A percentile compares a stretch with the other conserved stretches of the same genome.
Evolutionary conservation across 2,329 filamentous ascomycete genomes (phyloP).

Genomic region (Diaporthe caulivora): DNA sequence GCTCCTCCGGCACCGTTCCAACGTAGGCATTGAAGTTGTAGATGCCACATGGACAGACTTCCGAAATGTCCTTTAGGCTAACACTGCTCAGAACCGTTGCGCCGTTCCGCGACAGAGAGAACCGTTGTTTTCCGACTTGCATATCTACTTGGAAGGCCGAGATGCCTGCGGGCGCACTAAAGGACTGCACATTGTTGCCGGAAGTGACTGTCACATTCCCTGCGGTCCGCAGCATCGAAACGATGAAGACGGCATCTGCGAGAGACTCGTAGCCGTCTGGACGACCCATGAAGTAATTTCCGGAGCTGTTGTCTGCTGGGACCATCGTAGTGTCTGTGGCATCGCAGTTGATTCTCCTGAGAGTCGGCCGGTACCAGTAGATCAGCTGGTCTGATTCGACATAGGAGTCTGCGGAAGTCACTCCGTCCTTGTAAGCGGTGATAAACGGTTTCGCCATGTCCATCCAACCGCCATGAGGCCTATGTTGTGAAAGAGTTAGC

Average conservation of each 20-base stretch:
- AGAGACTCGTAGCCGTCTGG: conserved; percentile 64
- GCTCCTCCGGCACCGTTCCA: conserved; percentile 58
- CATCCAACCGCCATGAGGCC: conserved; percentile 63
- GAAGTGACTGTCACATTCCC: conserved; percentile 60
- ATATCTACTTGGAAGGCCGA: conserved; percentile 59
- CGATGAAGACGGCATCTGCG: conserved; percentile 64
- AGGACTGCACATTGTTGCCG: conserved; percentile 55
- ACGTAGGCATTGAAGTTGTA: conserved; percentile 71
- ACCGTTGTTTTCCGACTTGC: conserved; percentile 60
- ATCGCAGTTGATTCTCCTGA: conserved; percentile 60
- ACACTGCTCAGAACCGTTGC: conserved; percentile 58
- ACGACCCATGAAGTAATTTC: conserved; percentile 65
- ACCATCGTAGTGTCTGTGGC: conserved; percentile 63
- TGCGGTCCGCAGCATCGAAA: conserved; percentile 60
- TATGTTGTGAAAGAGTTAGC: not conserved
- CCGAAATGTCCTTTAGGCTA: conserved; percentile 62
- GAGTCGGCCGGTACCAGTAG: conserved; percentile 69
- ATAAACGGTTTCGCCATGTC: conserved; percentile 67
- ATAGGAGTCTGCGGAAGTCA: conserved; percentile 48
- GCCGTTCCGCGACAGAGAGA: conserved; percentile 57
- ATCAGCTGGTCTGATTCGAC: conserved; percentile 62
- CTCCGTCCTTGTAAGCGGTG: conserved; percentile 63
- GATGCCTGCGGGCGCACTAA: conserved; percentile 60
- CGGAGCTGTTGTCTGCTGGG: conserved; percentile 57
- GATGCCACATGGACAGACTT: conserved; percentile 63